These are phyloP conservation scores for Eimeria necatrix DNA, from an alignment of 169 alveolate species.

Conservation along the genomic window DNA sequence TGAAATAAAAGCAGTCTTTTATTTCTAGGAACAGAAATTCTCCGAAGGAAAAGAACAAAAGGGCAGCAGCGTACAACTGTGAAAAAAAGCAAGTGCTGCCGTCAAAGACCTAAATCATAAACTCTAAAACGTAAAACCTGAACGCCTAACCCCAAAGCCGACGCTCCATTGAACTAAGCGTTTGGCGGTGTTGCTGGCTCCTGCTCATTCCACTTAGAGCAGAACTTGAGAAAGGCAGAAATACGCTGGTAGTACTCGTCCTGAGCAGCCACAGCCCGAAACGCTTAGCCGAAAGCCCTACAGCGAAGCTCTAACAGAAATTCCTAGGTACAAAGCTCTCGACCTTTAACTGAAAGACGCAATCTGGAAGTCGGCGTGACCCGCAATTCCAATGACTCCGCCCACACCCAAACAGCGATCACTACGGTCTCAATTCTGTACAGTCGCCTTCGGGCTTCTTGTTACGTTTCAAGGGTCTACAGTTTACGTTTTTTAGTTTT, in stretches of 20 bases:
- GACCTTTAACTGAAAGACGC: neutral
- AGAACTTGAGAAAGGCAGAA: neutral
- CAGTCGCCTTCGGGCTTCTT: too few species aligned
- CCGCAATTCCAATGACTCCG: too few species aligned
- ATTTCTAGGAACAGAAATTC: too few species aligned
- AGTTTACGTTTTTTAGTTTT: neutral
- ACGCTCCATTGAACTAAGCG: neutral
- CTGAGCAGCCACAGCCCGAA: neutral
- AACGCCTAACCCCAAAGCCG: neutral
- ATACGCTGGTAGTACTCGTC: slow-evolving; percentile 33
- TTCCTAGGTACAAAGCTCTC: neutral
- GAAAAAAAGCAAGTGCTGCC: neutral
- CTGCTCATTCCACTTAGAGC: slow-evolving; percentile 23
- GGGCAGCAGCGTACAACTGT: too few species aligned
- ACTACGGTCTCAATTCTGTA: too few species aligned
- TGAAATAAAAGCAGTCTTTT: too few species aligned
- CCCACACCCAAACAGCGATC: too few species aligned
- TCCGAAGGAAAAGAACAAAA: too few species aligned
- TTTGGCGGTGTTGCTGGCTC: neutral
- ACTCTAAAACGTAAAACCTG: neutral
- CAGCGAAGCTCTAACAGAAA: neutral
- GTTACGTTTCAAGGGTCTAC: neutral
- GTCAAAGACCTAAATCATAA: neutral
- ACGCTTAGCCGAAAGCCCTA: neutral
- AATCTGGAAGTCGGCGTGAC: neutral